Percentiles rank a stretch among this genome's conserved stretches.
Conservation (phyloP, 2,329 filamentous ascomycete species). For the Periconia digitata region DNA sequence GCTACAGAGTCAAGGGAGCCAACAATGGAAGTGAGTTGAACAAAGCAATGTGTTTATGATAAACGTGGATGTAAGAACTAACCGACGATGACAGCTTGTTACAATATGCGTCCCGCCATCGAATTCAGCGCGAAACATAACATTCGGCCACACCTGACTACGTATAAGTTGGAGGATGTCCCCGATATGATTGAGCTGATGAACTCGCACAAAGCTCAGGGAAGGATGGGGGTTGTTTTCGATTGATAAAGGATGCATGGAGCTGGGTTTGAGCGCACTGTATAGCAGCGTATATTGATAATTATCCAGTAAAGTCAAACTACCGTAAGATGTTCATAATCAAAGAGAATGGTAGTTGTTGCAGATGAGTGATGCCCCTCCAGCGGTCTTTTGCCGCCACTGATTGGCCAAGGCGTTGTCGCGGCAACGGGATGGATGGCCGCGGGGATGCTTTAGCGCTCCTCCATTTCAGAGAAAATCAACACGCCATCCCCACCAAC, state of each 20-base stretch:
- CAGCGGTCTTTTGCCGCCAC: background rate
- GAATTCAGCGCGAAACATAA: slow-evolving; percentile 38
- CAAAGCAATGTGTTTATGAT: slow-evolving; percentile 30
- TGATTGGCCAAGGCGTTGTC: background rate
- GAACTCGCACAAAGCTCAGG: slow-evolving; percentile 32
- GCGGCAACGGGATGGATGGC: background rate
- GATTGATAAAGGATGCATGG: slow-evolving; percentile 14
- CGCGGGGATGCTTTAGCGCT: no score
- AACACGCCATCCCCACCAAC: background rate
- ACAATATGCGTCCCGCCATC: slow-evolving; percentile 37
- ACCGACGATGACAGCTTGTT: slow-evolving; percentile 41
- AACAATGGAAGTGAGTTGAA: slow-evolving; percentile 37
- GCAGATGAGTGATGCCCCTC: no score
- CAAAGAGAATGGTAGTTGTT: no score
- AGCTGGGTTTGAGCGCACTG: no score
- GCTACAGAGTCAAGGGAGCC: slow-evolving; percentile 30
- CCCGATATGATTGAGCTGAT: slow-evolving; percentile 40
- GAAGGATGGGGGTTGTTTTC: slow-evolving; percentile 35
- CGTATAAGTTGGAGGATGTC: slow-evolving; percentile 33
- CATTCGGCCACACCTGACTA: slow-evolving; percentile 32
- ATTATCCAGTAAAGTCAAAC: no score
- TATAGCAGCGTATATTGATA: no score
- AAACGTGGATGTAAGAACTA: slow-evolving; percentile 42
- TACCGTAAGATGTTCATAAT: no score
- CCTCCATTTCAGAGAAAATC: background rate